Base-by-base conservation (phyloP, 129 eudicot genomes). In the Escallonia herrerae region DNA sequence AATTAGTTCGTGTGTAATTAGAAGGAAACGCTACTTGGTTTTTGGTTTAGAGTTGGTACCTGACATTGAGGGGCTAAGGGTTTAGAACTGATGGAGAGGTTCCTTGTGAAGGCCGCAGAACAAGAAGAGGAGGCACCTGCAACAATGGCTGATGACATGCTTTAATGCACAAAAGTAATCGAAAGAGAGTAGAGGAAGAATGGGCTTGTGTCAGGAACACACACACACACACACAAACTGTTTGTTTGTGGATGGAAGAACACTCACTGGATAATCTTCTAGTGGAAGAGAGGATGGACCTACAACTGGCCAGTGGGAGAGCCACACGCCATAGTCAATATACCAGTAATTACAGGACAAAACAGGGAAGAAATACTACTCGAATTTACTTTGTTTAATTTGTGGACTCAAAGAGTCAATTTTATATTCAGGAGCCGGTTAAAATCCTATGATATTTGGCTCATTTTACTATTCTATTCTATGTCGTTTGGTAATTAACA, bases 81-180 rank as follows among this genome's bases (percentile, higher is more conserved):
- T 51, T 67, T 67, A 8, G 57, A 49, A 72, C 80, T 79, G 79
- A 64, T 10, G 62, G 76, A 58, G 74, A 14, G 60, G 58, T 66
- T 77, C 58, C 68, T 58, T 53, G 74, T 15, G 60, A 72, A 69
- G 11, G 87, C 77, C 43, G 74, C 76, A 7, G 86, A 62, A 63
- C 81, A 80, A 64, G 83, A 77, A 56, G 85, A 74, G 5, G 90
- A 81, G 40, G 84, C 76, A 43, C 80, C 90, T 41, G 73, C 70
- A 40, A 67, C 72, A 39, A 79, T 63, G 15, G 81, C 75, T 49
- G 83, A 54, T 66, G 80, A 58, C 89, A 75, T 69, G 40, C 50
- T 71, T 7, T 37, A 44, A 53, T n/a, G 8, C 8, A 39, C 43
- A 11, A 37, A 64, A 64, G 3, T 40, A 42, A 22, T 1, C 1